phyloP scores from a whole-genome alignment of 2,329 filamentous ascomycete species.

The Rachicladosporium sp. region DNA sequence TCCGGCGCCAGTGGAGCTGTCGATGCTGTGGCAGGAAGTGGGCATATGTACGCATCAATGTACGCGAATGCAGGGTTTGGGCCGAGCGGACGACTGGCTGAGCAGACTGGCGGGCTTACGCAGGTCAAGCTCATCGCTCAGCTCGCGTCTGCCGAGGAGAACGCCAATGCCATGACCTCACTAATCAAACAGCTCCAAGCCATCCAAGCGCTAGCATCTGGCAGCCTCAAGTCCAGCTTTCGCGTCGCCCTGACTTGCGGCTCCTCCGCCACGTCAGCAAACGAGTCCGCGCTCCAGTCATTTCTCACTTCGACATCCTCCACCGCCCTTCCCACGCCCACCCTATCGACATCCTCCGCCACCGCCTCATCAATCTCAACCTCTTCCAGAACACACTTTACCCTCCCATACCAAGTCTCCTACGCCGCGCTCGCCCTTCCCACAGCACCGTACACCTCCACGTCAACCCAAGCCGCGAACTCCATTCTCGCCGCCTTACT shows the following conservation, averaged over 20 bases:
- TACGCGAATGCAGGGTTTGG: slow-evolving; percentile 73
- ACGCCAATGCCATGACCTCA: slow-evolving; percentile 55
- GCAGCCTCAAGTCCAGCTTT: slow-evolving; percentile 43
- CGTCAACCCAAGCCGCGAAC: slow-evolving; percentile 58
- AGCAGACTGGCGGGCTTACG: slow-evolving; percentile 81
- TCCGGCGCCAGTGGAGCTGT: slow-evolving; percentile 79
- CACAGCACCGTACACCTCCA: slow-evolving; percentile 69
- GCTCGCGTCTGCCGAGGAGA: slow-evolving; percentile 62
- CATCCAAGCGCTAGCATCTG: slow-evolving; percentile 69
- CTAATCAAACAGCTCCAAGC: slow-evolving; percentile 58
- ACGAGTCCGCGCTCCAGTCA: slow-evolving; percentile 55
- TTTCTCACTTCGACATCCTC: slow-evolving; percentile 43
- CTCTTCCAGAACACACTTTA: slow-evolving; percentile 66
- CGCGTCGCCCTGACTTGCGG: slow-evolving; percentile 82
- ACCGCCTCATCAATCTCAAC: slow-evolving; percentile 14
- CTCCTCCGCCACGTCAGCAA: slow-evolving; percentile 54
- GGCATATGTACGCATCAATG: slow-evolving; percentile 74
- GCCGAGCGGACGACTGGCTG: slow-evolving; percentile 56
- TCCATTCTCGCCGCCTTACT: slow-evolving; percentile 84
- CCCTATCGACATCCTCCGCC: slow-evolving; percentile 17
- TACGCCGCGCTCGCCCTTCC: slow-evolving; percentile 75
- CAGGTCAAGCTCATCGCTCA: slow-evolving; percentile 76
- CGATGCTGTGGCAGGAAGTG: slow-evolving; percentile 81
- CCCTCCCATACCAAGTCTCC: slow-evolving; percentile 92
- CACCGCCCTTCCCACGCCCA: slow-evolving; percentile 12